Conservation (phyloP, 441 rosid species). For the Populus hybrid region DNA sequence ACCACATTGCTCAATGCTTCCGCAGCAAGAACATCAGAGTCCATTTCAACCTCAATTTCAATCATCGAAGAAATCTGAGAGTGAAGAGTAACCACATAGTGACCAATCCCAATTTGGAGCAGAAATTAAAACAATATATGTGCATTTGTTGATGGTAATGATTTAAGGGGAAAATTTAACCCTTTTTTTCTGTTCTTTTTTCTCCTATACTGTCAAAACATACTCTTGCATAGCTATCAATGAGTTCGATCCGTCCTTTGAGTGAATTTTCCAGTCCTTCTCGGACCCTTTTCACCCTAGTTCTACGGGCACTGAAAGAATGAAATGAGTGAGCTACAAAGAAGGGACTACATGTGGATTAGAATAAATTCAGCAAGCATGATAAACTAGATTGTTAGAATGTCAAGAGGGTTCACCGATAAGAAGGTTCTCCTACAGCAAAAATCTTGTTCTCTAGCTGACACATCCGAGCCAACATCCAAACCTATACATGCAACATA, state of each 20-base stretch:
- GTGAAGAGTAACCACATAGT: neutral
- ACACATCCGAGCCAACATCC: conserved; percentile 97
- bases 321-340: conserved; percentile 18
- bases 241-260: conserved; percentile 73
- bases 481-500: conserved; percentile 49
- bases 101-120: conserved; percentile 1
- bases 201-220: conserved; percentile 18
- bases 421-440: conserved; percentile 92
- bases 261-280: conserved; percentile 83
- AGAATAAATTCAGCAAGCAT: conserved; percentile 8
- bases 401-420: conserved; percentile 55
- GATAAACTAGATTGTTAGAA: conserved; percentile 5
- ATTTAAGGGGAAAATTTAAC: neutral
- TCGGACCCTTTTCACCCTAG: conserved; percentile 71
- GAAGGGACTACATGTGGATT: neutral
- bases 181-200: neutral
- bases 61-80: conserved; percentile 91
- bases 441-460: conserved; percentile 96
- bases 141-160: neutral
- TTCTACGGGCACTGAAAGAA: conserved; percentile 62
- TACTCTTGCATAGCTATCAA: conserved; percentile 93
- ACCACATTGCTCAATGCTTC: conserved; percentile 80
- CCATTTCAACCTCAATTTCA: conserved; percentile 96
- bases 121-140: conserved; percentile 1
- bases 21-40: conserved; percentile 91